Evolutionary conservation across 495 filamentous ascomycete species (phyloP).

Genomic region (Podospora pseudoanserina): DNA sequence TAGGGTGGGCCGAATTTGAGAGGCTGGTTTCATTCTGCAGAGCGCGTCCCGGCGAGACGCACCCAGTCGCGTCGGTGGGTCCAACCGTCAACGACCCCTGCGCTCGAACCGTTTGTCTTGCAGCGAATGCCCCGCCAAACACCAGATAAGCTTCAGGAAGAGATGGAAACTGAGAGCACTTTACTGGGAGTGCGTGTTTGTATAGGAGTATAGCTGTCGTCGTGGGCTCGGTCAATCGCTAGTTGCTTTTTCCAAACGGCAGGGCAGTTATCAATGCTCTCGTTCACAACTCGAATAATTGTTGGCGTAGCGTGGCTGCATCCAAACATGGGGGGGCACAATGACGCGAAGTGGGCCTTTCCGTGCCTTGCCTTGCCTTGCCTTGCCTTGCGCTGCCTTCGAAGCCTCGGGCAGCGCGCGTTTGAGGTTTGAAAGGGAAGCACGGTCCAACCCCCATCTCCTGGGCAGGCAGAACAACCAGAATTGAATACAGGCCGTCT

Average conservation of each 20-base stretch:
- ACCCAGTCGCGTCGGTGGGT: constrained; percentile 32
- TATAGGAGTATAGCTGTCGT: not conserved
- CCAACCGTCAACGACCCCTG: not conserved
- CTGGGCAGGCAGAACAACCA: not conserved
- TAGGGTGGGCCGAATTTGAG: constrained; percentile 26
- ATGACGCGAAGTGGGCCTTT: constrained; percentile 11
- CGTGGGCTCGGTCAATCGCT: not conserved
- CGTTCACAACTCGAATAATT: not conserved
- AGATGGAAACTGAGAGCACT: not conserved
- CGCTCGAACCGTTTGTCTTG: not conserved
- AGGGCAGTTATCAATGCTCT: not conserved
- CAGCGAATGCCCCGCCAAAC: not conserved
- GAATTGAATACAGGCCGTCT: not conserved
- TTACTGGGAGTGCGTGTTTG: not conserved
- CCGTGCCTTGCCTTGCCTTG: not conserved
- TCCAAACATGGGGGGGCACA: constrained; percentile 1
- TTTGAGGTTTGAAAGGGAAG: not conserved
- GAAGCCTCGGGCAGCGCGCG: not conserved
- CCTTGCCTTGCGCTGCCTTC: not conserved
- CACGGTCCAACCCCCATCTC: not conserved
- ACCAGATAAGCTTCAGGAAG: not conserved
- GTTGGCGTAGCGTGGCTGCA: not conserved
- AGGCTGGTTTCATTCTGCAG: constrained; percentile 33
- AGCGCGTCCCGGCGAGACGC: constrained; percentile 25
- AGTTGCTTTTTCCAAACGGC: not conserved